Evolutionary conservation across 306 rosid genomes (phyloP).

Genomic region (Quercus wislizeni): DNA sequence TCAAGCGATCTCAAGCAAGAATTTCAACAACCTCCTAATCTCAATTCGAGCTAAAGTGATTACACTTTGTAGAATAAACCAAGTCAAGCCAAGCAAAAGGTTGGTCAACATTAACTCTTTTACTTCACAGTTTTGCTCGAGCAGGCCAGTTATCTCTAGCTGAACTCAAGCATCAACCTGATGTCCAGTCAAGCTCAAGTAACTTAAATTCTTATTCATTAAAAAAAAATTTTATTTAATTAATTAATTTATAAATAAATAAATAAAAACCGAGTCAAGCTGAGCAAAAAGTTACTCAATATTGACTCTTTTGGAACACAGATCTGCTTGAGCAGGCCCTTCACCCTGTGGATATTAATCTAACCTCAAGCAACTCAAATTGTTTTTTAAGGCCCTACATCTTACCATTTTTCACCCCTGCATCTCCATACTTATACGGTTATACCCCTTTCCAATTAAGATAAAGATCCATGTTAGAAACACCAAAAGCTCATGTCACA

Average conservation of each 20-base stretch:
- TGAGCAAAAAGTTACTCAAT: not conserved
- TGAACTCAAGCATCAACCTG: not conserved
- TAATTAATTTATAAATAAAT: too few species aligned
- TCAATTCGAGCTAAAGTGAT: not conserved
- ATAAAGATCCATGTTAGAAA: not conserved
- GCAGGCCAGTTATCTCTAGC: not conserved
- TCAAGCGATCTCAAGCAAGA: not conserved
- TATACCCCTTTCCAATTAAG: not conserved
- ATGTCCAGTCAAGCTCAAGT: not conserved
- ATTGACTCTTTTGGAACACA: not conserved
- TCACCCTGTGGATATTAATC: not conserved
- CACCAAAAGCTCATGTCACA: not conserved
- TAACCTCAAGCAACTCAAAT: not conserved
- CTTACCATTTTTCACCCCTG: not conserved
- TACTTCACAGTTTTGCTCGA: not conserved
- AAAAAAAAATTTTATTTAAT: not conserved
- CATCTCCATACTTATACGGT: not conserved
- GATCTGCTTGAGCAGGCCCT: not conserved
- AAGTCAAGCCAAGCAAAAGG: not conserved
- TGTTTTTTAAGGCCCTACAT: not conserved
- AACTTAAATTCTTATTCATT: not conserved
- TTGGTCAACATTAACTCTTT: not conserved
- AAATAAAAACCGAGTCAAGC: not conserved
- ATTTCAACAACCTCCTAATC: not conserved
- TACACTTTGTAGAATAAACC: not conserved